Conservation (phyloP, 148 eudicot species). For the Spergularia marina region DNA sequence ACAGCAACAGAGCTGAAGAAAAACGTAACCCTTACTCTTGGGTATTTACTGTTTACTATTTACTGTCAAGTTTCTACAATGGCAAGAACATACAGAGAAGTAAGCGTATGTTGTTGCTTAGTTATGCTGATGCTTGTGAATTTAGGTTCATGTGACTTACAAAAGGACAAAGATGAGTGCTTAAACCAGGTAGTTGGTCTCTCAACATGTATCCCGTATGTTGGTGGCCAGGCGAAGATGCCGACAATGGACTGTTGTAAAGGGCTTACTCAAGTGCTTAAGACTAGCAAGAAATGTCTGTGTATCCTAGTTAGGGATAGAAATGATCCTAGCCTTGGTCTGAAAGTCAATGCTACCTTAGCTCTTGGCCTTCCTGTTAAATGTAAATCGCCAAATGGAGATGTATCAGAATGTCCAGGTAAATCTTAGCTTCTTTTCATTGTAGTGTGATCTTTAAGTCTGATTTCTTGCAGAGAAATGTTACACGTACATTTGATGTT, state of each 20-base stretch:
- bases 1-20: no score
- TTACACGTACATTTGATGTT: no score
- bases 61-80: neutral
- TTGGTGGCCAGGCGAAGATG: constrained; percentile 41
- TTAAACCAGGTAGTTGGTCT: constrained; percentile 45
- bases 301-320: constrained; percentile 71
- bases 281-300: constrained; percentile 54
- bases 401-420: constrained; percentile 60
- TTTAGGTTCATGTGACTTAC: constrained; percentile 33
- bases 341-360: constrained; percentile 65
- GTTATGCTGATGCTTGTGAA: constrained; percentile 25
- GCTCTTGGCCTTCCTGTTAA: constrained; percentile 61
- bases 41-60: no score
- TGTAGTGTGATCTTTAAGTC: neutral
- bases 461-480: no score
- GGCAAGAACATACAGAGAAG: constrained; percentile 15
- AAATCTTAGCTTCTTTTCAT: neutral
- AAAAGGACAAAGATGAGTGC: constrained; percentile 55
- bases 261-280: constrained; percentile 50
- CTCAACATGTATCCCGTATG: constrained; percentile 60
- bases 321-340: constrained; percentile 67
- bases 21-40: no score
- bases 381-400: constrained; percentile 42
- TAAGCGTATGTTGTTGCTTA: neutral
- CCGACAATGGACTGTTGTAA: constrained; percentile 66